Evolutionary conservation across 225 moss, liverwort and hornwort species (phyloP).

Genomic region (Polytrichum commune): DNA sequence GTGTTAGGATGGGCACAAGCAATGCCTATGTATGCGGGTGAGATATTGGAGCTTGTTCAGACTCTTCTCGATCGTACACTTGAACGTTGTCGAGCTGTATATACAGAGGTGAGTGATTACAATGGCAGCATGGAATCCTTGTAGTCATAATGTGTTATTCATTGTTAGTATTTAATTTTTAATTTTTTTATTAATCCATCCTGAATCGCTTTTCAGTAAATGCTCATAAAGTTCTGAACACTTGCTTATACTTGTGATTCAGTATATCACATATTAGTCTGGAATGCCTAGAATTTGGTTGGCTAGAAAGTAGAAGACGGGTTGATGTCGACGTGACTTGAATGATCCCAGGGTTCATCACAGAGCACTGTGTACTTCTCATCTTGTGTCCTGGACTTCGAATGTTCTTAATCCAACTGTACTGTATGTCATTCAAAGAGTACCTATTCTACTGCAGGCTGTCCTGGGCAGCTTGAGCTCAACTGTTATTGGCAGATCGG

Average conservation of each 20-base stretch:
- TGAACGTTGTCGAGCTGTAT: slow-evolving; percentile 88
- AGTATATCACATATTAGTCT: too few species aligned
- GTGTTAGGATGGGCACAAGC: slow-evolving; percentile 97
- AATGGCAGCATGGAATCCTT: not conserved
- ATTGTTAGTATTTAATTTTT: not conserved
- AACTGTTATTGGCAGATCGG: slow-evolving; percentile 64
- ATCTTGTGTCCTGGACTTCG: too few species aligned
- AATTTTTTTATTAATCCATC: too few species aligned
- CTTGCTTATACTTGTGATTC: too few species aligned
- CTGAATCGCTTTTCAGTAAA: too few species aligned
- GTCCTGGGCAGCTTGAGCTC: slow-evolving; percentile 90
- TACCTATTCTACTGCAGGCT: slow-evolving; percentile 40
- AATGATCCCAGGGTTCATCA: too few species aligned
- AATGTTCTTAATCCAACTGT: not conserved
- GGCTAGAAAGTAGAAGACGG: too few species aligned
- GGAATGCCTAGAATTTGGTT: too few species aligned
- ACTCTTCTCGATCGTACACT: slow-evolving; percentile 90
- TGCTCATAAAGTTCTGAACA: too few species aligned
- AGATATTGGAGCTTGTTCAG: slow-evolving; percentile 89
- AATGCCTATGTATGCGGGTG: slow-evolving; percentile 95
- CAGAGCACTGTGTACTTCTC: too few species aligned
- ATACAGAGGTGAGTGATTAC: slow-evolving; percentile 59
- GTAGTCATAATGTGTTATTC: not conserved
- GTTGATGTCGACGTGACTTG: too few species aligned
- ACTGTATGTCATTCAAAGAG: not conserved